phyloP scores from a whole-genome alignment of 345 rosid genomes.

The Brassica carinata region DNA sequence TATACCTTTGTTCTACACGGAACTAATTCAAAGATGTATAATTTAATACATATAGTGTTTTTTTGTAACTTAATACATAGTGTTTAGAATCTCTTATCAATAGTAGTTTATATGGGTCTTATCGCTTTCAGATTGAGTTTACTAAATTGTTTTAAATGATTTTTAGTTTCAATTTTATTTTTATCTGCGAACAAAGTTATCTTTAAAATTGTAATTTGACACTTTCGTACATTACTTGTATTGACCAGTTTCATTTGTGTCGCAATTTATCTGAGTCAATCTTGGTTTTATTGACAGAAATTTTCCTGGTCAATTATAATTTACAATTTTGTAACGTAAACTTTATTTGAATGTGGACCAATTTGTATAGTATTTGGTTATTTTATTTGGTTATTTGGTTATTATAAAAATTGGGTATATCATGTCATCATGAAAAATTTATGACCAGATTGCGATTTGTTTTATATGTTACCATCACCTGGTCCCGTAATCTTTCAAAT shows the following conservation, averaged over 20 bases:
- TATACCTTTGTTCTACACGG: too few species aligned
- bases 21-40: too few species aligned
- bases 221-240: not conserved
- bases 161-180: not conserved
- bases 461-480: not conserved
- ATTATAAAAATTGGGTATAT: not conserved
- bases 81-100: too few species aligned
- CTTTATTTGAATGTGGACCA: not conserved
- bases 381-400: too few species aligned
- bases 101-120: too few species aligned
- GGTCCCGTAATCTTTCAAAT: not conserved
- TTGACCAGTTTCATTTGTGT: not conserved
- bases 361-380: too few species aligned
- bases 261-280: not conserved
- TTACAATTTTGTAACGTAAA: not conserved
- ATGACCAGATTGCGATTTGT: not conserved
- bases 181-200: not conserved
- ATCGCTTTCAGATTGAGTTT: not conserved
- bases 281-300: not conserved
- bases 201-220: not conserved
- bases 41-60: too few species aligned
- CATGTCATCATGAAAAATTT: not conserved
- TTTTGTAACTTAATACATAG: too few species aligned
- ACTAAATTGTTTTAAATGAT: not conserved
- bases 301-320: not conserved